A percentile compares a stretch with the other conserved stretches of the same genome.
Evolutionary conservation across 768 basidiomycete species (phyloP).

Genomic region (Holtermannia corniformis): DNA sequence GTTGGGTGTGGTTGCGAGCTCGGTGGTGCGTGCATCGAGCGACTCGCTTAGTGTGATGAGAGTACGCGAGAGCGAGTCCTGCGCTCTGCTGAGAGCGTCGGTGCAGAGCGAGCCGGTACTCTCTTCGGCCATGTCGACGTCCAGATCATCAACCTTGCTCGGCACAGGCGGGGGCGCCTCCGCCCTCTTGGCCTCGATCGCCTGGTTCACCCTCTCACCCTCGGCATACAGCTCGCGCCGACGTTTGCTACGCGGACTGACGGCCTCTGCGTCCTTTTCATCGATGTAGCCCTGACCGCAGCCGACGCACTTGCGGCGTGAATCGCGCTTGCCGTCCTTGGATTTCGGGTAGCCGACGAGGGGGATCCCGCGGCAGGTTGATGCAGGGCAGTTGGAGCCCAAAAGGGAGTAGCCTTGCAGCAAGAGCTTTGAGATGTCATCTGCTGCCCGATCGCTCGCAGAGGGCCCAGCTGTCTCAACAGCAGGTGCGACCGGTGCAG

Average conservation of each 20-base stretch:
- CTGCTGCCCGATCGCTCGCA: constrained; percentile 19
- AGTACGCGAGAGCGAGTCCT: constrained; percentile 11
- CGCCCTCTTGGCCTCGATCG: neutral
- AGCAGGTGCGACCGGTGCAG: neutral
- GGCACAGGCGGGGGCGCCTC: neutral
- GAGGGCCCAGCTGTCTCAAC: constrained; percentile 1
- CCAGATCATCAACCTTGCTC: neutral
- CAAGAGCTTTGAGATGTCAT: constrained; percentile 23
- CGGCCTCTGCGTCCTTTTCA: constrained; percentile 5
- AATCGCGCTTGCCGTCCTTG: constrained; percentile 19
- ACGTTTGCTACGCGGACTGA: constrained; percentile 25
- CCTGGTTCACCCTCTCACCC: neutral
- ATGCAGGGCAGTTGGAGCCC: constrained; percentile 24
- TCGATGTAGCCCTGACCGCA: constrained; percentile 27
- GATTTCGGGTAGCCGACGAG: constrained; percentile 35
- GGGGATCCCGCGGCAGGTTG: constrained; percentile 30
- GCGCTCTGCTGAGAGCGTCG: neutral
- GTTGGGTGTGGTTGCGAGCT: neutral
- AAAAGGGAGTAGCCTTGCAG: constrained; percentile 36
- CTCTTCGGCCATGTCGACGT: constrained; percentile 7
- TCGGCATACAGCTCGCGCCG: constrained; percentile 26
- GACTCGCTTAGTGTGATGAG: constrained; percentile 11
- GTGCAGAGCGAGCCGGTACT: neutral
- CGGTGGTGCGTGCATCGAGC: constrained; percentile 5
- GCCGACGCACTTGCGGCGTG: constrained; percentile 29